These are phyloP conservation scores for Tubosaeta sp. DNA, from an alignment of 768 basidiomycete genomes.

Conservation along the genomic window DNA sequence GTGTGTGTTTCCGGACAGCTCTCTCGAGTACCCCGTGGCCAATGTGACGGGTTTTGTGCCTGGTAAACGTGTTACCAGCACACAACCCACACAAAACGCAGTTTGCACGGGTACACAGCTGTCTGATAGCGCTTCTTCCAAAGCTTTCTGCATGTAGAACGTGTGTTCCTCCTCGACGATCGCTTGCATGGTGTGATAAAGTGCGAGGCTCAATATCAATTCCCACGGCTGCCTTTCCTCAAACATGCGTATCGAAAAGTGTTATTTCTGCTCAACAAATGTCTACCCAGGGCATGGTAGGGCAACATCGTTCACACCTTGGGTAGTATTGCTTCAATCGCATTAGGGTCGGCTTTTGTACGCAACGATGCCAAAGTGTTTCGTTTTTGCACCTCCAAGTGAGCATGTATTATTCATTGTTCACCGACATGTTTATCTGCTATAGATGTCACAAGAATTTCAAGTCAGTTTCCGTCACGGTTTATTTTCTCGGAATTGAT, in stretches of 20 bases:
- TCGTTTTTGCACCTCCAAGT: conserved; percentile 98
- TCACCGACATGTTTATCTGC: conserved; percentile 4
- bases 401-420: conserved; percentile 23
- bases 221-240: conserved; percentile 22
- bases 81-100: conserved; percentile 91
- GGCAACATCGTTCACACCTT: conserved; percentile 6
- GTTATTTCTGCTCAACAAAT: conserved; percentile 96
- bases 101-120: conserved; percentile 66
- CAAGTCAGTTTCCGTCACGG: conserved; percentile 57
- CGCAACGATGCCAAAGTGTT: conserved; percentile 98
- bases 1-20: conserved; percentile 91
- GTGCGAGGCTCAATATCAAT: not conserved
- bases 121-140: conserved; percentile 54
- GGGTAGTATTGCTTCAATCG: not conserved
- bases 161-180: conserved; percentile 27
- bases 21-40: conserved; percentile 83
- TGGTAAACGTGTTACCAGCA: conserved; percentile 53
- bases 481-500: not conserved
- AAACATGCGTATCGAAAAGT: conserved; percentile 92
- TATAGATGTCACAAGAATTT: conserved; percentile 97
- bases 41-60: conserved; percentile 48
- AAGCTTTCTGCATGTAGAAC: conserved; percentile 56
- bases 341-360: conserved; percentile 85
- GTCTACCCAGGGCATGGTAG: conserved; percentile 95
- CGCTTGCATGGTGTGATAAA: not conserved